Evolutionary conservation across 768 basidiomycete genomes (phyloP).

Genomic region (Mycena vitilis): DNA sequence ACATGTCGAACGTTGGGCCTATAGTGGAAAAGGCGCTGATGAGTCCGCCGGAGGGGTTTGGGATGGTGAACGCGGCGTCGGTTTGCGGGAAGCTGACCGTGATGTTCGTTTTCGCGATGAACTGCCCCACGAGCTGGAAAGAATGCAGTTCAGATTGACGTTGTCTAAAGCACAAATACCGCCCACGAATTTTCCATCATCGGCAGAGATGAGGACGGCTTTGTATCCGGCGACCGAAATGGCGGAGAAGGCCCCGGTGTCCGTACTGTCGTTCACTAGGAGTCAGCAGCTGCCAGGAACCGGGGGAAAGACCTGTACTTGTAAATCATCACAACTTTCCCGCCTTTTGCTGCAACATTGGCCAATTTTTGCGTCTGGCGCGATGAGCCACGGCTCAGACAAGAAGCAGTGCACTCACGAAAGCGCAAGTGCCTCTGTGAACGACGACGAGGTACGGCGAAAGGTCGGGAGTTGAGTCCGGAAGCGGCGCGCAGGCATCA

Average conservation of each 20-base stretch:
- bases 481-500: constrained; percentile 56
- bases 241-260: constrained; percentile 36
- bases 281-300: constrained; percentile 20
- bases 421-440: constrained; percentile 56
- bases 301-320: constrained; percentile 45
- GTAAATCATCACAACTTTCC: constrained; percentile 48
- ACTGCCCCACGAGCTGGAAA: constrained; percentile 46
- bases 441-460: constrained; percentile 52
- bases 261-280: constrained; percentile 1
- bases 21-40: constrained; percentile 59
- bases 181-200: constrained; percentile 47
- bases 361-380: constrained; percentile 49
- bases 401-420: constrained; percentile 38
- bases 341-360: constrained; percentile 51
- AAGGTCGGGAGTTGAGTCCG: constrained; percentile 53
- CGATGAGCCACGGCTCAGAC: background rate
- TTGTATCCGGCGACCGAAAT: constrained; percentile 42
- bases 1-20: constrained; percentile 58
- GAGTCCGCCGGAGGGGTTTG: constrained; percentile 64
- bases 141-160: background rate
- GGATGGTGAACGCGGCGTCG: constrained; percentile 48
- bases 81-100: constrained; percentile 49
- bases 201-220: constrained; percentile 47
- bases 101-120: constrained; percentile 42
- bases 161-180: background rate